Conservation (phyloP, 768 basidiomycete genomes). For the Boletus patriciae region DNA sequence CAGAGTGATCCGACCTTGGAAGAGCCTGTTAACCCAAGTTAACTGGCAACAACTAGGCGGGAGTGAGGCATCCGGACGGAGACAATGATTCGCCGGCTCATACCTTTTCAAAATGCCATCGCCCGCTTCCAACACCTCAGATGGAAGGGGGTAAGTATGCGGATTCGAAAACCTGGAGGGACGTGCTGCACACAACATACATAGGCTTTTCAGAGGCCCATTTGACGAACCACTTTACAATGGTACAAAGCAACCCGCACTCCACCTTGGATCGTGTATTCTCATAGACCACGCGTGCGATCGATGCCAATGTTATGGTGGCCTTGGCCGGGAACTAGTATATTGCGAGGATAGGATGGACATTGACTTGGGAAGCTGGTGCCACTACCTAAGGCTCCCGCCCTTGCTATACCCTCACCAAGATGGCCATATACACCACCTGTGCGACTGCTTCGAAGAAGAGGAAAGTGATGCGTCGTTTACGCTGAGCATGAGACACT, state of each 20-base stretch:
- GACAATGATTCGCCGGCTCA: too few relatives aligned
- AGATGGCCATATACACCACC: constrained; percentile 80
- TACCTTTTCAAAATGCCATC: too few relatives aligned
- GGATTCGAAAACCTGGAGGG: too few relatives aligned
- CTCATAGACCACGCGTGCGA: not conserved
- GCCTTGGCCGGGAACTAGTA: not conserved
- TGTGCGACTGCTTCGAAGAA: constrained; percentile 84
- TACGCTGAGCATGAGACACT: constrained; percentile 74
- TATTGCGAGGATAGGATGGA: constrained; percentile 3
- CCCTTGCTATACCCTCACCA: constrained; percentile 59
- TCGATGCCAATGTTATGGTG: not conserved
- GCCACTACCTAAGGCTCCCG: not conserved
- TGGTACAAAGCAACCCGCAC: not conserved
- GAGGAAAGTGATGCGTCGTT: constrained; percentile 85
- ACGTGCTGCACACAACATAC: too few relatives aligned
- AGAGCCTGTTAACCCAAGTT: too few relatives aligned
- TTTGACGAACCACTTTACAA: not conserved
- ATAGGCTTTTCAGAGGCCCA: not conserved
- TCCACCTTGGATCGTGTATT: not conserved
- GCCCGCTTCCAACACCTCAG: too few relatives aligned
- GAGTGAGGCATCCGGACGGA: too few relatives aligned
- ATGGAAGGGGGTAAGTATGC: too few relatives aligned
- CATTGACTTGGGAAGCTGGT: not conserved
- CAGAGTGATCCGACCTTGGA: too few relatives aligned
- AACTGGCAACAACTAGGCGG: too few relatives aligned